phyloP scores from a whole-genome alignment of 2,329 filamentous ascomycete genomes.

The Aureobasidium sp. region DNA sequence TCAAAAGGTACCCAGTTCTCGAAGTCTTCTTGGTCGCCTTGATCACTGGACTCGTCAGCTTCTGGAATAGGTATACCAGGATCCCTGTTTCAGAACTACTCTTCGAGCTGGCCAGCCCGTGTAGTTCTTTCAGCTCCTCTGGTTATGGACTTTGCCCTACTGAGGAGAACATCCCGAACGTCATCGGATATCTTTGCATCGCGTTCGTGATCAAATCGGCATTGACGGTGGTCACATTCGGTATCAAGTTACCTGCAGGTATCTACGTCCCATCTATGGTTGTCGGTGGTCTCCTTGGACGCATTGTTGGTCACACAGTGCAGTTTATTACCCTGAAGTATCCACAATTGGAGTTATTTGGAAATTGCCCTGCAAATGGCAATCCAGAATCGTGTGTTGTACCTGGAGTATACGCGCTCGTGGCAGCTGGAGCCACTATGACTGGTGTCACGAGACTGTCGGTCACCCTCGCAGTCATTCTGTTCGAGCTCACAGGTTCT shows the following conservation, averaged over 20 bases:
- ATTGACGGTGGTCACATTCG: conserved; percentile 85
- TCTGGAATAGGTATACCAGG: conserved; percentile 89
- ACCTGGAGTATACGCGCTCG: conserved; percentile 91
- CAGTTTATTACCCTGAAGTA: conserved; percentile 73
- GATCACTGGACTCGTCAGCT: conserved; percentile 75
- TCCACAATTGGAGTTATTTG: conserved; percentile 66
- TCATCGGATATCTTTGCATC: conserved; percentile 62
- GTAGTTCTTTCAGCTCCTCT: conserved; percentile 59
- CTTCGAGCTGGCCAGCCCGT: conserved; percentile 84
- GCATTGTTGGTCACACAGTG: conserved; percentile 76
- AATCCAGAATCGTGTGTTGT: conserved; percentile 79
- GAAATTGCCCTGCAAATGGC: conserved; percentile 59
- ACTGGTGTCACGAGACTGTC: conserved; percentile 91
- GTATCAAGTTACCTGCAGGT: conserved; percentile 90
- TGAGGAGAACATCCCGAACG: conserved; percentile 67
- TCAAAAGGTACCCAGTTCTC: conserved; percentile 76
- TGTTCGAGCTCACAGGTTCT: conserved; percentile 93
- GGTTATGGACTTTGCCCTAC: conserved; percentile 74
- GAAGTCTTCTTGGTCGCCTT: conserved; percentile 85
- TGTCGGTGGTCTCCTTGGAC: conserved; percentile 84
- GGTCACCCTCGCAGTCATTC: conserved; percentile 86
- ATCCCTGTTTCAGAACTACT: conserved; percentile 84
- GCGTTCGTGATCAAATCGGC: conserved; percentile 88
- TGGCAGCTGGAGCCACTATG: conserved; percentile 95
- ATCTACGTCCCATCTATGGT: conserved; percentile 99